phyloP scores from a whole-genome alignment of 2,329 filamentous ascomycete species.

The Cercospora sp. region DNA sequence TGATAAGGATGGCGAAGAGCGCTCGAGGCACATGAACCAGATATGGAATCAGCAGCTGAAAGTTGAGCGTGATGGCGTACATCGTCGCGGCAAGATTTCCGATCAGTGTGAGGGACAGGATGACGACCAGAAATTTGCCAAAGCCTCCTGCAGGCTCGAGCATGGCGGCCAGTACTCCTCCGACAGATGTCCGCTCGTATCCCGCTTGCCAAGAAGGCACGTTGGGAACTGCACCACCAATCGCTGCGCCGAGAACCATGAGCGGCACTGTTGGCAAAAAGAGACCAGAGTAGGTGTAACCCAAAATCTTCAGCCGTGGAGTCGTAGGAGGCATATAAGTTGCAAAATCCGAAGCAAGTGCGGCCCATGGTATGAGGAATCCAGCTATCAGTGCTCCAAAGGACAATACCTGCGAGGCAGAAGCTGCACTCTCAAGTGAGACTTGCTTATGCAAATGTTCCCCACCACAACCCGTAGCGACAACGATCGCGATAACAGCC shows the following conservation, averaged over 20 bases:
- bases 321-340: constrained; percentile 46
- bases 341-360: constrained; percentile 44
- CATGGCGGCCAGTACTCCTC: constrained; percentile 43
- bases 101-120: constrained; percentile 46
- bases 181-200: constrained; percentile 42
- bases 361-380: constrained; percentile 59
- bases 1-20: constrained; percentile 46
- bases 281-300: constrained; percentile 42
- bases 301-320: constrained; percentile 39
- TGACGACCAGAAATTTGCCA: constrained; percentile 46
- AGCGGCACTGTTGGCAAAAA: constrained; percentile 40
- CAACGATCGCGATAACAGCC: constrained; percentile 44
- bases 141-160: constrained; percentile 46
- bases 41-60: constrained; percentile 41
- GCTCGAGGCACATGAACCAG: constrained; percentile 42
- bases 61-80: constrained; percentile 49
- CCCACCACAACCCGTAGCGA: constrained; percentile 45
- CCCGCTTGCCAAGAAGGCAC: constrained; percentile 37
- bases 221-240: constrained; percentile 42
- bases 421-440: constrained; percentile 44
- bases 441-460: constrained; percentile 49
- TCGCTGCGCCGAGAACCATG: constrained; percentile 45
- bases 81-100: constrained; percentile 49
- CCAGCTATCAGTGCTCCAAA: constrained; percentile 64
- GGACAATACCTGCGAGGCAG: constrained; percentile 37